Evolutionary conservation across 257 asterid species (phyloP).

Genomic region (Capsicum rhomboideum): DNA sequence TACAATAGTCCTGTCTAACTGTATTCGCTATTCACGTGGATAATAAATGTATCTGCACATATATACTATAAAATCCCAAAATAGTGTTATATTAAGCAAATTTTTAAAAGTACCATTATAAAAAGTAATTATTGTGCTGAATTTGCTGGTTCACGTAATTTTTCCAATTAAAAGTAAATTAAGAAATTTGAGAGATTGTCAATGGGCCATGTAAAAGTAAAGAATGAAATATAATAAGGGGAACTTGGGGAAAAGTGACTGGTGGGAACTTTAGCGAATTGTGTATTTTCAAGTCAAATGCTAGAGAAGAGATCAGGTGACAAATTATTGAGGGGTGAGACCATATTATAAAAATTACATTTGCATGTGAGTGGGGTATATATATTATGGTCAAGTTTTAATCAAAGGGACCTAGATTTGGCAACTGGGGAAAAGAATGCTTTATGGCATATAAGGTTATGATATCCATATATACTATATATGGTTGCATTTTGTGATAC

Average conservation of each 20-base stretch:
- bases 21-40: too few relatives aligned
- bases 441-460: not conserved
- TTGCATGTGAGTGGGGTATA: slow-evolving; percentile 3
- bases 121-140: not conserved
- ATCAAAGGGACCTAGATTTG: not conserved
- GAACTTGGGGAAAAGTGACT: not conserved
- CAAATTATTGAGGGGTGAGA: not conserved
- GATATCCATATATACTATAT: not conserved
- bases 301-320: not conserved
- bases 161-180: too few relatives aligned
- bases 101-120: not conserved
- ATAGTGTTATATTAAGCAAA: too few relatives aligned
- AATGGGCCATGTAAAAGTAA: too few relatives aligned
- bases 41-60: too few relatives aligned
- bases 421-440: not conserved
- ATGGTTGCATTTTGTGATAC: not conserved
- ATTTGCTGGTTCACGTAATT: not conserved
- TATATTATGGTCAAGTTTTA: not conserved
- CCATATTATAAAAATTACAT: not conserved
- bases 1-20: too few relatives aligned
- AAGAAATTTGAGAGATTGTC: too few relatives aligned
- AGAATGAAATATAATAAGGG: too few relatives aligned
- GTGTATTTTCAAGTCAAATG: not conserved
- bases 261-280: not conserved
- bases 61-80: not conserved